Evolutionary conservation across 23 red algal species (phyloP), one percentile per base, ranked within the genome.

Genomic region (Gracilaria caudata): DNA sequence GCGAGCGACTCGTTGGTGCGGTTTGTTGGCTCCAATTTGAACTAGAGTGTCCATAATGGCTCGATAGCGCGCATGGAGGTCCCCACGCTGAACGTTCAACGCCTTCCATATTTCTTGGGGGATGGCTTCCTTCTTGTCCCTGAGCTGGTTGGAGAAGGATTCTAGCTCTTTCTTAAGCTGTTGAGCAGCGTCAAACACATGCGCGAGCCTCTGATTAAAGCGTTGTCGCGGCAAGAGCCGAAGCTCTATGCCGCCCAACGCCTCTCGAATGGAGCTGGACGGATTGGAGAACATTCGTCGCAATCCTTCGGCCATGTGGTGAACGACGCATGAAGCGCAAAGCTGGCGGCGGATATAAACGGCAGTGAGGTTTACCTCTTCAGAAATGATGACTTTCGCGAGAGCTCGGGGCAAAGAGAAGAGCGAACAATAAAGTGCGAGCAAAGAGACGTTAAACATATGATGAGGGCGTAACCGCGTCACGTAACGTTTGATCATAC

Each of bases 201-300:
- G 70, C 33, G 70, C 70, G 4, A 75, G 40, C 21, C 70, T 43
- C 38, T 75, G 70, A 40, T 75, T 75, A 3, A 75, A 3, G 38
- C 70, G 70, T 4, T 75, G 19, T 26, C 19, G 47, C 2, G 70
- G 70, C 9, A 75, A 29, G 40, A 75, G 29, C 7, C 70, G 70
- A 49, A 75, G n/a, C 43, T 75, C 38, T 46, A 75, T 49, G 19
- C 70, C 70, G 33, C 70, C 70, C 0, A 75, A 17, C 3, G 70
- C 70, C 4, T 43, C 43, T 43, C 70, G 70, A 47, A 75, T 43
- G 39, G 70, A 46, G 33, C 14, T 75, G 39, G 70, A 49, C 4
- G 70, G 70, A 29, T 16, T 4, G 70, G 70, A 75, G n/a, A 75
- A 38, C 70, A 75, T 75, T 47, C 70, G 39, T 47, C 24, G 19